Conservation (phyloP, 108 stramenopile species). For the Nitzschia inconspicua region DNA sequence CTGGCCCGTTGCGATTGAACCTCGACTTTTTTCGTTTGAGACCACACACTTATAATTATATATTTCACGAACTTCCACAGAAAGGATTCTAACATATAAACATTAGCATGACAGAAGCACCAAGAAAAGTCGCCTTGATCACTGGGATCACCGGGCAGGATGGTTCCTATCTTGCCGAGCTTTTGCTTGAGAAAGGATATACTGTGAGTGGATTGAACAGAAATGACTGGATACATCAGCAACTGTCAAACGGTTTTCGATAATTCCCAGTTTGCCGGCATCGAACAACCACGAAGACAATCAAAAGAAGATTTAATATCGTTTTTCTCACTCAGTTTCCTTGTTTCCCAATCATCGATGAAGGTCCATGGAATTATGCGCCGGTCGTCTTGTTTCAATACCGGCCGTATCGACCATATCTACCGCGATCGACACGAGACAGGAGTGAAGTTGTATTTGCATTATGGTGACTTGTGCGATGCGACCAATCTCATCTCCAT, state of each 20-base stretch:
- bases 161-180: constrained; percentile 96
- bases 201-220: constrained; percentile 50
- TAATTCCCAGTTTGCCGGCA: neutral
- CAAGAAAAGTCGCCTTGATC: constrained; percentile 83
- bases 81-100: no score
- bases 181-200: constrained; percentile 93
- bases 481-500: constrained; percentile 95
- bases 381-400: constrained; percentile 98
- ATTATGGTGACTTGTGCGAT: constrained; percentile 99
- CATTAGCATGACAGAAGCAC: constrained; percentile 11
- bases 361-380: constrained; percentile 98
- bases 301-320: neutral
- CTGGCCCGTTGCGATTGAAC: no score
- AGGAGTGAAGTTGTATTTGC: constrained; percentile 93
- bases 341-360: neutral
- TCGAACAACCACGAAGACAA: neutral
- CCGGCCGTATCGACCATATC: constrained; percentile 97
- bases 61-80: no score
- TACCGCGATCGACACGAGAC: constrained; percentile 96
- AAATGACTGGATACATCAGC: no score
- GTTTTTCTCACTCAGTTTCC: neutral
- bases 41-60: no score
- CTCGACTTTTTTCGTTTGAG: no score
- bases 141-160: constrained; percentile 99
- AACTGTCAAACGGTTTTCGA: neutral